Base-by-base conservation (phyloP, 148 eudicot species). In the Cornus suecica region DNA sequence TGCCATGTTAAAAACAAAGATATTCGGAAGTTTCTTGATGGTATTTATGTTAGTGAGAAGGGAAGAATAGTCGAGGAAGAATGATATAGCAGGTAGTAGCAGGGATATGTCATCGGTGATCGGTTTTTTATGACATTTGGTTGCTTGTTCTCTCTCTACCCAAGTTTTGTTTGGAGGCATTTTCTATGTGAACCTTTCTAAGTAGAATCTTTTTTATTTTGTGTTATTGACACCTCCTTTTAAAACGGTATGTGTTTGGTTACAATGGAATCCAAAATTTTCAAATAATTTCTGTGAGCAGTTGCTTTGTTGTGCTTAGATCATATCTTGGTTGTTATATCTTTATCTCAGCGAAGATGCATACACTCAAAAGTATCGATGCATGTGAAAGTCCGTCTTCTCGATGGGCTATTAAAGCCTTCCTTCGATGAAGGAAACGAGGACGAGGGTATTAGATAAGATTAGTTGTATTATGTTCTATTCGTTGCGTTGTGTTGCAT, bases 1-100 rank as follows among this genome's bases (percentile, higher is more conserved):
- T 86, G 87, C 72, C 87, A 87, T 76, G 90, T 84, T 10, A 87
- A 87, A 84, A 87, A 84, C 80, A 87, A 84, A 63, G 90, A 87
- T 74, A 87, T 87, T 60, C 67, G 90, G 79, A 87, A 87, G 84
- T 87, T 87, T 62, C 87, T 87, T 78, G 87, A 87, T 27, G 89
- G 89, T 84, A 84, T 87, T 58, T 87, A 87, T 48, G 90, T 87
- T 60, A 87, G 90, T 26, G 87, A 87, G 84, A 87, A 87, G 78
- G 86, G 88, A 66, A 65, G 52, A 23, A 78, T 86, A 25, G 86
- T 32, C 1, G 81, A 78, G 69, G 86, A 83, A 72, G 86, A 78
- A 66, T 82, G 83, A 85, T 32, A 31, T 60, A 24, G 28, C 31
- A 25, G 10, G 24, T 5, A 37, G 0, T 73, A 23, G 67, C 54